phyloP scores from a whole-genome alignment of 345 rosid genomes.

The Draba incana region DNA sequence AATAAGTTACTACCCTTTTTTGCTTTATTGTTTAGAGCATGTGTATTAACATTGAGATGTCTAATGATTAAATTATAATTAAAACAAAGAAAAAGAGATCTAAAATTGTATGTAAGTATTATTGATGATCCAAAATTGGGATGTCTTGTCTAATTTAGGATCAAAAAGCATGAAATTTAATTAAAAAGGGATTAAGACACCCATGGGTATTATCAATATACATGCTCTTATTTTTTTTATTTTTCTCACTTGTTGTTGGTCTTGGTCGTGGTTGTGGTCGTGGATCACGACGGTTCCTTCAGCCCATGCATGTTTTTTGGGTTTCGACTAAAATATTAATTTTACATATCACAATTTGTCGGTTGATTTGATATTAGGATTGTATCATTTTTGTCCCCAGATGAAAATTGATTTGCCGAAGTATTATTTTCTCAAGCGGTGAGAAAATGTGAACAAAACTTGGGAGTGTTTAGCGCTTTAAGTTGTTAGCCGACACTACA shows the following conservation, averaged over 20 bases:
- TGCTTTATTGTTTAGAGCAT: background rate
- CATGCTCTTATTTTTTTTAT: too few species aligned
- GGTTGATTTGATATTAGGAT: conserved; percentile 19
- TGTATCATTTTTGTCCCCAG: conserved; percentile 14
- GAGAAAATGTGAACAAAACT: conserved; percentile 32
- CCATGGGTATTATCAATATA: too few species aligned
- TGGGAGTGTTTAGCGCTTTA: conserved; percentile 3
- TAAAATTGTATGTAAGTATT: too few species aligned
- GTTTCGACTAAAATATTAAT: conserved; percentile 8
- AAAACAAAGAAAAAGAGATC: too few species aligned
- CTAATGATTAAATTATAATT: too few species aligned
- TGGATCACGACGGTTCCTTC: conserved; percentile 22
- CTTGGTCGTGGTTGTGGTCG: conserved; percentile 6
- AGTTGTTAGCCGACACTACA: conserved; percentile 34
- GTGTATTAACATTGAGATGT: too few species aligned
- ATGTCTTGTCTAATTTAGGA: too few species aligned
- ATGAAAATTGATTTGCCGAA: background rate
- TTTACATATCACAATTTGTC: conserved; percentile 23
- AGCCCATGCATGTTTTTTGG: conserved; percentile 31
- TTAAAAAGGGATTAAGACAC: too few species aligned
- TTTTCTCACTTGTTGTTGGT: conserved; percentile 7
- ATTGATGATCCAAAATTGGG: too few species aligned
- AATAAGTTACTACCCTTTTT: too few species aligned
- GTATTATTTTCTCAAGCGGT: background rate
- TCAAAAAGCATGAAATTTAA: too few species aligned